Evolutionary conservation across 1,284 basidiomycete genomes (phyloP).

Genomic region (Leccinum variabile): DNA sequence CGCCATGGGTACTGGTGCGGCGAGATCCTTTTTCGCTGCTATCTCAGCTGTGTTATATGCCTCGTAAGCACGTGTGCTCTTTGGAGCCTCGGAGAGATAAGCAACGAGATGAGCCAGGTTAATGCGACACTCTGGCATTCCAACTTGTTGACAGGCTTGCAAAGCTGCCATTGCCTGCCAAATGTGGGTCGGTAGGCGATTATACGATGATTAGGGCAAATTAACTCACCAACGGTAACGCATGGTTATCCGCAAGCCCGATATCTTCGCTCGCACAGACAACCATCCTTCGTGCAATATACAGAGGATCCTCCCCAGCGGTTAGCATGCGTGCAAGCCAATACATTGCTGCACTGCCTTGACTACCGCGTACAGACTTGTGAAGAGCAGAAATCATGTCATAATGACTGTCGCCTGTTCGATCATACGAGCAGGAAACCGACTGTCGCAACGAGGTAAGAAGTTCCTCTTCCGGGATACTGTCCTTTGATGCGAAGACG

Average conservation of each 20-base stretch:
- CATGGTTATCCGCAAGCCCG: constrained; percentile 74
- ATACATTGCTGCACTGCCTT: constrained; percentile 83
- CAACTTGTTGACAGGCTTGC: constrained; percentile 79
- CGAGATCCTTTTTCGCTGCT: constrained; percentile 53
- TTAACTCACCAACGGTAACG: constrained; percentile 62
- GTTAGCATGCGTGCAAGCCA: constrained; percentile 85
- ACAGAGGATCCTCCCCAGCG: constrained; percentile 88
- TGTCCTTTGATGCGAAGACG: constrained; percentile 45
- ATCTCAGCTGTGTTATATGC: constrained; percentile 75
- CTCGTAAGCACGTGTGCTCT: constrained; percentile 78
- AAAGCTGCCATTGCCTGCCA: constrained; percentile 73
- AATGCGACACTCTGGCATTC: constrained; percentile 82
- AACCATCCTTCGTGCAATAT: constrained; percentile 78
- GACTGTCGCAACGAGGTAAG: constrained; percentile 52
- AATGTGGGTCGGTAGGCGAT: constrained; percentile 1
- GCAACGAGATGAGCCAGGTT: constrained; percentile 80
- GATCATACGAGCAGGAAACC: constrained; percentile 67
- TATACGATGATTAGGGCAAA: neutral
- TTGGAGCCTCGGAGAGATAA: constrained; percentile 81
- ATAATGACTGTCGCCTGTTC: constrained; percentile 76
- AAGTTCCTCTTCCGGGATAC: constrained; percentile 44
- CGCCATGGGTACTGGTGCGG: constrained; percentile 69
- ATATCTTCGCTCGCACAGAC: constrained; percentile 88
- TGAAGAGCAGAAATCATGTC: constrained; percentile 90
- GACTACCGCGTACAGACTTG: constrained; percentile 81